Evolutionary conservation across 1,284 basidiomycete genomes (phyloP).

Genomic region (Trametes hirsuta): DNA sequence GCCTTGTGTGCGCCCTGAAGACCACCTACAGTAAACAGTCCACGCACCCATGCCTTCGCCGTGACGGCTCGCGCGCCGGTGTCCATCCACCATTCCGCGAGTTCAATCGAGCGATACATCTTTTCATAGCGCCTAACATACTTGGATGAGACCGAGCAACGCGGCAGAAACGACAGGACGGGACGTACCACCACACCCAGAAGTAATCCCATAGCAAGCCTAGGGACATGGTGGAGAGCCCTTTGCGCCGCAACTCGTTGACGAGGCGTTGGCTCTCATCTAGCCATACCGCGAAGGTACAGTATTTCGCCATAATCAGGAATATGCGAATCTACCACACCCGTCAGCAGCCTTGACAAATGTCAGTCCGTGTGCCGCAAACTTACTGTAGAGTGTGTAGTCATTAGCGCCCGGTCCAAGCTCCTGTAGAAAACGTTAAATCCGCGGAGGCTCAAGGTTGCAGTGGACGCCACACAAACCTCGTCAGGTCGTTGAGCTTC

Average conservation of each 20-base stretch:
- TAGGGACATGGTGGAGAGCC: conserved; percentile 50
- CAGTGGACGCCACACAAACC: conserved; percentile 44
- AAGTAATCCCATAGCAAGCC: conserved; percentile 58
- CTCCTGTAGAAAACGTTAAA: conserved; percentile 45
- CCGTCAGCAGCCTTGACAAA: not conserved
- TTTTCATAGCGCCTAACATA: conserved; percentile 59
- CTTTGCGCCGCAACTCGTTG: conserved; percentile 50
- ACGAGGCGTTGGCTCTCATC: conserved; percentile 68
- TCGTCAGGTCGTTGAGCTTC: conserved; percentile 83
- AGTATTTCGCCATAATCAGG: conserved; percentile 91
- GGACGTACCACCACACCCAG: conserved; percentile 64
- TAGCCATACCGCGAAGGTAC: conserved; percentile 82
- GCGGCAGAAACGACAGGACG: not conserved
- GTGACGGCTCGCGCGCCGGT: conserved; percentile 63
- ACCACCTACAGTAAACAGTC: conserved; percentile 55
- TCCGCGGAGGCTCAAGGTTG: not conserved
- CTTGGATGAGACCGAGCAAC: conserved; percentile 9
- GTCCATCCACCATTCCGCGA: conserved; percentile 71
- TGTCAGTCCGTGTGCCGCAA: not conserved
- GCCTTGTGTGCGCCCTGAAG: conserved; percentile 68
- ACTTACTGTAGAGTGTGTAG: conserved; percentile 72
- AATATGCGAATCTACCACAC: conserved; percentile 75
- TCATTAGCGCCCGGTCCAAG: conserved; percentile 72
- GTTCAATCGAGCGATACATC: conserved; percentile 51
- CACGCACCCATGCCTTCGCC: conserved; percentile 66